A percentile compares a stretch with the other conserved stretches of the same genome.
These are phyloP conservation scores for Tetracladium setigerum DNA, from an alignment of 495 filamentous ascomycete species.

Conservation along the genomic window DNA sequence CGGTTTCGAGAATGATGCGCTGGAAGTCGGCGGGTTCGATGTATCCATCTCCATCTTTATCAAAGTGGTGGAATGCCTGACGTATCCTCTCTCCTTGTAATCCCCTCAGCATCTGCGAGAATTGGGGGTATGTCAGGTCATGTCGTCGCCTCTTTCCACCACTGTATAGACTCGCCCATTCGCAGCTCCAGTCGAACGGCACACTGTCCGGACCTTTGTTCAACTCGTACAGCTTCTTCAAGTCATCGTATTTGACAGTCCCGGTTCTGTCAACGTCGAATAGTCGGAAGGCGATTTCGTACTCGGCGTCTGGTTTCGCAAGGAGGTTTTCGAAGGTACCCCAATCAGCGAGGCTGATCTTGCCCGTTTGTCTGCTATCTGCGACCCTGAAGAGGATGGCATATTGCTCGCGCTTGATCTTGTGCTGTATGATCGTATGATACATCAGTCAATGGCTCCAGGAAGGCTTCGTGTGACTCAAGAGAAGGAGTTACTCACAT, in stretches of 20 bases:
- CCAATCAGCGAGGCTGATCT: slow-evolving; percentile 78
- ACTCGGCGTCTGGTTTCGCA: slow-evolving; percentile 91
- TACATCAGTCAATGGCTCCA: slow-evolving; percentile 13
- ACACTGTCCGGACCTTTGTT: slow-evolving; percentile 77
- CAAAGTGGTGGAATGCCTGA: slow-evolving; percentile 88
- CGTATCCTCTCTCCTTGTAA: slow-evolving; percentile 91
- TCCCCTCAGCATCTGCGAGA: slow-evolving; percentile 95
- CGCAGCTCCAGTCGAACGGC: slow-evolving; percentile 93
- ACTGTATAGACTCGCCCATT: slow-evolving; percentile 94
- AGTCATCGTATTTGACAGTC: slow-evolving; percentile 77
- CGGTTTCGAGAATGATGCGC: slow-evolving; percentile 87
- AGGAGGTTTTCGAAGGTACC: slow-evolving; percentile 88
- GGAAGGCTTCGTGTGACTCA: slow-evolving; percentile 8
- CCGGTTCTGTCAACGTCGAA: slow-evolving; percentile 83
- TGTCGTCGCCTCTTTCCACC: slow-evolving; percentile 78
- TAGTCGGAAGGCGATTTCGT: slow-evolving; percentile 95
- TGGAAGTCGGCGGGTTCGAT: slow-evolving; percentile 96
- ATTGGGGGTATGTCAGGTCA: slow-evolving; percentile 90
- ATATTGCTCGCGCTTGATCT: slow-evolving; percentile 93
- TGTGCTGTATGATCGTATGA: slow-evolving; percentile 57
- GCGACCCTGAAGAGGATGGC: slow-evolving; percentile 85
- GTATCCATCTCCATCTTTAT: slow-evolving; percentile 92
- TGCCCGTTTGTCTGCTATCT: slow-evolving; percentile 64
- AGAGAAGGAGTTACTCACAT: slow-evolving; percentile 50
- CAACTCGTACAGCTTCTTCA: slow-evolving; percentile 69